Base-by-base conservation (phyloP, 1,284 basidiomycete species). In the Ceratobasidium theobromae region DNA sequence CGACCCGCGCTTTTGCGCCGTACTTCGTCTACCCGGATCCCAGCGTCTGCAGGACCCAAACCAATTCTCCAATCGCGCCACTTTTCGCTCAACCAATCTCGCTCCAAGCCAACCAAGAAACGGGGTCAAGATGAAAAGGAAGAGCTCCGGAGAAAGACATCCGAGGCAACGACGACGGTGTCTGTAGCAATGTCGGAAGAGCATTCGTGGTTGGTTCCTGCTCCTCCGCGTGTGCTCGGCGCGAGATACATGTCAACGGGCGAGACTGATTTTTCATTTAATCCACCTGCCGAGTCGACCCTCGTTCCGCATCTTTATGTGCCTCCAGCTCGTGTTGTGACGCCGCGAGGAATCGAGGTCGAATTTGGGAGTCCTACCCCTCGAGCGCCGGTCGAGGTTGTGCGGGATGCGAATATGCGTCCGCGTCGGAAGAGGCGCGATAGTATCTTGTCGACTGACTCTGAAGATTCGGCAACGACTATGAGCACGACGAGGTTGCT, bases 391-490 rank as follows among this genome's bases (percentile, higher is more conserved):
- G n/a, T n/a, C n/a, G n/a, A n/a, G n/a, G n/a, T n/a, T n/a, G n/a
- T n/a, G n/a, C n/a, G n/a, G n/a, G n/a, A n/a, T 48, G 11, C 23
- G 21, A 33, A 38, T 11, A 38, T 40, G 23, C 30, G n/a, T 12
- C n/a, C 21, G 1, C 55, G 14, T 25, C 33, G 57, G n/a, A 62
- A 62, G 23, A 25, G 46, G 9, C 57, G 51, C 21, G 57, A 62
- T 35, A 62, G 57, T 23, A 62, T 62, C 23, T 23, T 62, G n/a
- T 62, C 57, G 9, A 62, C 45, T 14, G 57, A 62, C 30, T 62
- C 57, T 2, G 57, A 49, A 18, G 57, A 62, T 32, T 11, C 16
- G 9, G 45, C 11, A 21, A 33, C 33, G 3, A 51, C 33, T 2
- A 12, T 62, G 4, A 51, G 57, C 46, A 27, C 40, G 6, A 49